Evolutionary conservation across 768 basidiomycete genomes (phyloP).

Genomic region (Collybia mongolica): DNA sequence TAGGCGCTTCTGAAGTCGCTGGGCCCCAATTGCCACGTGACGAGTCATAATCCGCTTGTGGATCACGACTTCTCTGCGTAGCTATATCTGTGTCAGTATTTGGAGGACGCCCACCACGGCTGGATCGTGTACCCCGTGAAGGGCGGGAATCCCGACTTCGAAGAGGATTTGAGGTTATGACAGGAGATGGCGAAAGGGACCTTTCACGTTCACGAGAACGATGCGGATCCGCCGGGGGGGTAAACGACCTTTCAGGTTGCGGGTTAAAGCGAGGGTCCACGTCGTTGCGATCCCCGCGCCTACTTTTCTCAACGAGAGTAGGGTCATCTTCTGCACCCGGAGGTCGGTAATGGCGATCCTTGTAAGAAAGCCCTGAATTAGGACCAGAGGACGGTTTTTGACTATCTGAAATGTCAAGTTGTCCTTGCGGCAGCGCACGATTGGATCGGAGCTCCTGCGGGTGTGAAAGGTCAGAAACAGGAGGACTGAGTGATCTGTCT

Average conservation of each 20-base stretch:
- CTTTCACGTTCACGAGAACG: conserved; percentile 25
- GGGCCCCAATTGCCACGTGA: conserved; percentile 23
- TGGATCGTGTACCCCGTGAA: conserved; percentile 21
- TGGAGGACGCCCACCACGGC: conserved; percentile 23
- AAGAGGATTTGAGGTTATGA: conserved; percentile 13
- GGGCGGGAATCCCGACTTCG: conserved; percentile 20
- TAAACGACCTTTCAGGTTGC: conserved; percentile 15
- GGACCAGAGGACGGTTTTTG: conserved; percentile 13
- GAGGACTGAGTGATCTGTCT: conserved; percentile 18
- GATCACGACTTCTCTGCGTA: conserved; percentile 24
- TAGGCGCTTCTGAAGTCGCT: conserved; percentile 14
- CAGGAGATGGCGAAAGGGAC: conserved; percentile 23
- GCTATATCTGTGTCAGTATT: conserved; percentile 28
- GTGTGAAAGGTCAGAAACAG: conserved; percentile 29
- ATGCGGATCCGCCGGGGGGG: conserved; percentile 24
- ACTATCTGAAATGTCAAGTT: conserved; percentile 16
- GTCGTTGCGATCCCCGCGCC: conserved; percentile 17
- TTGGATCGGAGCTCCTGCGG: conserved; percentile 21
- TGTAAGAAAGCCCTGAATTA: conserved; percentile 42
- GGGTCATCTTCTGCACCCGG: conserved; percentile 20
- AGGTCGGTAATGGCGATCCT: conserved; percentile 69
- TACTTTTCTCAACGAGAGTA: conserved; percentile 20
- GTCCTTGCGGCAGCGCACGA: conserved; percentile 13
- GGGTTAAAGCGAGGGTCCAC: conserved; percentile 16
- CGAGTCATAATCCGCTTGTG: conserved; percentile 14